These are phyloP conservation scores for Boletus rufocinnamomeus DNA, from an alignment of 768 basidiomycete genomes.

Conservation along the genomic window DNA sequence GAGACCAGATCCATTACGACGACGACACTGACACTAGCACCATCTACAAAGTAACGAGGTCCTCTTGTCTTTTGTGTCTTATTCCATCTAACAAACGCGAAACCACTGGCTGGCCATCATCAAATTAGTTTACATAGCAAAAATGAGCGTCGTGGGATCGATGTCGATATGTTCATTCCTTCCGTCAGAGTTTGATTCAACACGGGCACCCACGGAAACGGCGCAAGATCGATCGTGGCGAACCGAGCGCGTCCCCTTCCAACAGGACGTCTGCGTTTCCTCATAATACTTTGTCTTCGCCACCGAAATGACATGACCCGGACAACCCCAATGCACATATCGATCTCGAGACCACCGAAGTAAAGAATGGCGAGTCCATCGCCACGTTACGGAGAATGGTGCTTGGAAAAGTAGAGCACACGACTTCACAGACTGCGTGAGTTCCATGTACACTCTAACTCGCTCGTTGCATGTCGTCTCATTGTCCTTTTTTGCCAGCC, in stretches of 20 bases:
- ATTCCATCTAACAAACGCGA: slow-evolving; percentile 6
- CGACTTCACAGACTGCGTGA: slow-evolving; percentile 46
- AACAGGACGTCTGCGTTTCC: neutral
- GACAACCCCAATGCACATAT: slow-evolving; percentile 9
- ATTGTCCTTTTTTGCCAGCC: slow-evolving; percentile 37
- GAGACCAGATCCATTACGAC: too few species aligned
- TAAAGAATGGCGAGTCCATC: slow-evolving; percentile 52
- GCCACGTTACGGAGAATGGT: slow-evolving; percentile 53
- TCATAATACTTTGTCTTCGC: slow-evolving; percentile 11
- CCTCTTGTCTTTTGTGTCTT: neutral
- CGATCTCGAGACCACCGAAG: slow-evolving; percentile 28
- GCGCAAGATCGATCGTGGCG: slow-evolving; percentile 18
- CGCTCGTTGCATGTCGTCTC: slow-evolving; percentile 1
- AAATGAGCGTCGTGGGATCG: slow-evolving; percentile 37
- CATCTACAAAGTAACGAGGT: slow-evolving; percentile 16
- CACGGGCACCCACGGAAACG: slow-evolving; percentile 19
- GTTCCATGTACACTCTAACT: slow-evolving; percentile 21
- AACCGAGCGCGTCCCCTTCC: neutral
- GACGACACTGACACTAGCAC: too few species aligned
- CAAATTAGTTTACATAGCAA: slow-evolving; percentile 59
- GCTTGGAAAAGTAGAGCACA: slow-evolving; percentile 45
- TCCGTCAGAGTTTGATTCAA: slow-evolving; percentile 9
- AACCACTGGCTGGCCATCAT: slow-evolving; percentile 44
- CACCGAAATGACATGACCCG: neutral
- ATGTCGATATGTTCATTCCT: slow-evolving; percentile 2